phyloP scores from a whole-genome alignment of 306 rosid genomes.

The Dalbergia oliveri region DNA sequence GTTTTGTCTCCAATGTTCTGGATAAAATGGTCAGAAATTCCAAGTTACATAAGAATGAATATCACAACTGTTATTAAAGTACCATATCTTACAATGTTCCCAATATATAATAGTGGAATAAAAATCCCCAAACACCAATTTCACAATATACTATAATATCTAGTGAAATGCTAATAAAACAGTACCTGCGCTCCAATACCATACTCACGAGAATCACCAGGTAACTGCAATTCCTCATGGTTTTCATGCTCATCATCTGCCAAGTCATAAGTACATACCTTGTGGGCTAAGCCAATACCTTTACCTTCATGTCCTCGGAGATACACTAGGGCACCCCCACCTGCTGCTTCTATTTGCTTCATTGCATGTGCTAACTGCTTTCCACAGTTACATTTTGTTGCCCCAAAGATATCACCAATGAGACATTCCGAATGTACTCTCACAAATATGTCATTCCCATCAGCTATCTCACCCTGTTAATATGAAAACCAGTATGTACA shows the following conservation, averaged over 20 bases:
- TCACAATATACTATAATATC: neutral
- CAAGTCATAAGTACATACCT: slow-evolving; percentile 59
- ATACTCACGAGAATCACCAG: slow-evolving; percentile 68
- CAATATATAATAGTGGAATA: too few relatives aligned
- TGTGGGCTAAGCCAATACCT: slow-evolving; percentile 75
- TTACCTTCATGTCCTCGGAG: slow-evolving; percentile 83
- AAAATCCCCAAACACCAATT: neutral
- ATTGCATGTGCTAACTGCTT: slow-evolving; percentile 70
- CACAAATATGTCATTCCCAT: slow-evolving; percentile 74
- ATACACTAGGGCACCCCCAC: slow-evolving; percentile 76
- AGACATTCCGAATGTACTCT: slow-evolving; percentile 82
- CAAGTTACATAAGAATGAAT: neutral
- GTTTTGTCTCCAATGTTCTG: neutral
- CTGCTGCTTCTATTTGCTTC: slow-evolving; percentile 76
- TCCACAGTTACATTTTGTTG: slow-evolving; percentile 79
- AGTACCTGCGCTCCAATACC: slow-evolving; percentile 82
- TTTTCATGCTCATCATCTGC: slow-evolving; percentile 63
- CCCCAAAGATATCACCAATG: slow-evolving; percentile 78
- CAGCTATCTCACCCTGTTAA: slow-evolving; percentile 71
- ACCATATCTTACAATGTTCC: too few relatives aligned
- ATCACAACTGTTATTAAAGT: neutral
- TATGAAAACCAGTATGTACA: neutral
- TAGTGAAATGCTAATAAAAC: neutral
- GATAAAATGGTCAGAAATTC: too few relatives aligned
- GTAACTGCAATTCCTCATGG: slow-evolving; percentile 60